These are phyloP conservation scores for Pterulicium gracile DNA, from an alignment of 1,284 basidiomycete species.

Conservation along the genomic window DNA sequence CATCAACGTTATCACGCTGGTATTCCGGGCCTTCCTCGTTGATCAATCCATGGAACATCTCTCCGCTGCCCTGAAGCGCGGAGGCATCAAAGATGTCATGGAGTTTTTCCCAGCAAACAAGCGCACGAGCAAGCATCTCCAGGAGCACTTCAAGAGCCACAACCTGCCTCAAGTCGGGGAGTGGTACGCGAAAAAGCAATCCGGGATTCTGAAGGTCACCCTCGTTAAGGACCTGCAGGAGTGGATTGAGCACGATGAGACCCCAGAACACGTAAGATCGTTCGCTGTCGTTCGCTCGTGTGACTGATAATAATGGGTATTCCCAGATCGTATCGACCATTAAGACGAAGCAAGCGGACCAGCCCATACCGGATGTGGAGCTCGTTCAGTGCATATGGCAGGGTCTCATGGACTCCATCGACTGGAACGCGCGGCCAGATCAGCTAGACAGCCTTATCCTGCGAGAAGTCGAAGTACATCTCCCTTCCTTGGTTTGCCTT, in stretches of 20 bases:
- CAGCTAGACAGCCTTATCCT: conserved; percentile 81
- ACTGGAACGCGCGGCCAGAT: conserved; percentile 82
- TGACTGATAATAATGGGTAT: conserved; percentile 6
- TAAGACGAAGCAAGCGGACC: conserved; percentile 56
- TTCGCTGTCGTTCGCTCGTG: conserved; percentile 2
- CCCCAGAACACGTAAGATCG: conserved; percentile 47
- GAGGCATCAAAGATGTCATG: conserved; percentile 79
- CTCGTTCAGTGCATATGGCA: conserved; percentile 86
- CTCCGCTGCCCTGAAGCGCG: conserved; percentile 64
- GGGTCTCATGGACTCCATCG: conserved; percentile 77
- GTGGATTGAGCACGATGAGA: conserved; percentile 47
- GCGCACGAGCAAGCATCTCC: conserved; percentile 63
- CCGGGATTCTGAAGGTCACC: conserved; percentile 60
- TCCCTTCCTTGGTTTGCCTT: not conserved
- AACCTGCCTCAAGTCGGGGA: conserved; percentile 74
- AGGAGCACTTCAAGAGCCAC: conserved; percentile 79
- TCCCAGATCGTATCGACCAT: conserved; percentile 65
- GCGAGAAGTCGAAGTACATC: conserved; percentile 65
- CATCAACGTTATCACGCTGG: conserved; percentile 63
- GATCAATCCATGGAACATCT: conserved; percentile 85
- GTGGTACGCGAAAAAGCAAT: conserved; percentile 86
- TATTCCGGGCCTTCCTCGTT: conserved; percentile 74
- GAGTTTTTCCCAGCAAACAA: conserved; percentile 82
- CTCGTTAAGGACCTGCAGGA: conserved; percentile 55
- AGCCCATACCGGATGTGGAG: conserved; percentile 71